Conservation (phyloP, 2,329 filamentous ascomycete genomes). For the Chrysosporium keratinophilum region DNA sequence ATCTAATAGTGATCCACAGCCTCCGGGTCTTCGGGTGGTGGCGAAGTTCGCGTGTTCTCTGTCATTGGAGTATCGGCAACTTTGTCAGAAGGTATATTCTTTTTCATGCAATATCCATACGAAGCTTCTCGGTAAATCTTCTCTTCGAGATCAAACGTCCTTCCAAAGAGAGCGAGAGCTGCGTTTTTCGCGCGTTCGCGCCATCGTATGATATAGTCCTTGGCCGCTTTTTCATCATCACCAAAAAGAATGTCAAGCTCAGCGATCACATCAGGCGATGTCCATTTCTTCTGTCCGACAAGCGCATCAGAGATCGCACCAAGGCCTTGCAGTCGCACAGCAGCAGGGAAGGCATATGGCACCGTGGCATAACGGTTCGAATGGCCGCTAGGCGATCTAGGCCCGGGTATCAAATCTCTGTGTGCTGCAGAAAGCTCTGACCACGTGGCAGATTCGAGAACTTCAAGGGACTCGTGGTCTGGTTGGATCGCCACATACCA, state of each 20-base stretch:
- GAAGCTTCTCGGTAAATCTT: no score
- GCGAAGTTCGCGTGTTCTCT: no score
- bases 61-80: no score
- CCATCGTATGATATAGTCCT: no score
- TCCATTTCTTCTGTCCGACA: background rate
- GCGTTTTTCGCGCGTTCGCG: no score
- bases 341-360: background rate
- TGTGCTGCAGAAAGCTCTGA: background rate
- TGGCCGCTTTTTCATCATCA: background rate
- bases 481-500: background rate
- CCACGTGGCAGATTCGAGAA: background rate
- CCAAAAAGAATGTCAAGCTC: slow-evolving; percentile 1
- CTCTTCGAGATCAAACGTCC: no score
- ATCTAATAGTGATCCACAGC: no score
- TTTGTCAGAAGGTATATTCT: no score
- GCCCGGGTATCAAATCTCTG: background rate
- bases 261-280: background rate
- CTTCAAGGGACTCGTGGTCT: background rate
- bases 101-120: no score
- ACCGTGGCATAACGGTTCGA: background rate
- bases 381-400: no score
- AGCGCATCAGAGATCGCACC: background rate
- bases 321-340: background rate
- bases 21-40: no score
- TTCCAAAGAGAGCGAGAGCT: no score